Evolutionary conservation across 805 yeast genomes (phyloP), one percentile per base, ranked within the genome.

Genomic region (Cyberlindnera sargentensis): DNA sequence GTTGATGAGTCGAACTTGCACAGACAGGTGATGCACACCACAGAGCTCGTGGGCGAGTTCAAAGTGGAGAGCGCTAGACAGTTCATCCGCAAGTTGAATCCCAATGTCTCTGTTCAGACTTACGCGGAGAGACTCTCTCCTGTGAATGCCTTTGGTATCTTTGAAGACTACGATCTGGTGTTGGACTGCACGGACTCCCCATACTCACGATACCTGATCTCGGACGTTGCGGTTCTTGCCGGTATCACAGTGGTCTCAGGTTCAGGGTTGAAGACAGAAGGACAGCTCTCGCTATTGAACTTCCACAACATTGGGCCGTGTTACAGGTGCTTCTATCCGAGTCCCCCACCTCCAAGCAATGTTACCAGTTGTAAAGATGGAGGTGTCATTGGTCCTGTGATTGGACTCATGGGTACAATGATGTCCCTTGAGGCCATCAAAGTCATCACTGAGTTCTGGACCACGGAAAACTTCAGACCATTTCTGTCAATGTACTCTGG

Each of bases 181-280:
- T 66, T 93, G 23, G 99, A 93, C 62, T 95, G 99, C 57, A 91
- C 99, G 0, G 99, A 93, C 63, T 80, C 91, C 2, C 98, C 98
- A 9, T 75, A 78, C 36, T 80, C 95, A 0, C 68, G 99, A 50
- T 93, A 93, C 59, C 70, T 93, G 47, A 77, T 93, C 31, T 85
- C 87, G 44, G 99, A 93, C 61, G 84, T 81, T 1, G 80, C 89
- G 9, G 95, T 87, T 0, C 51, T 82, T 1, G 59, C 75, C 2
- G 76, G 78, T 0, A 78, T 78, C 46, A 81, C 96, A 0, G 73
- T 93, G 0, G 82, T 93, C 1, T 86, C 96, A 15, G 99, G 95
- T 0, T 85, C 97, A 0, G 98, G 98, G 0, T 70, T 93, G 41
- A 82, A 82, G 52, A 74, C 95, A 0, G 98, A 93, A 50, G 99